Conservation (phyloP, 441 rosid species). For the Jatropha multifida region DNA sequence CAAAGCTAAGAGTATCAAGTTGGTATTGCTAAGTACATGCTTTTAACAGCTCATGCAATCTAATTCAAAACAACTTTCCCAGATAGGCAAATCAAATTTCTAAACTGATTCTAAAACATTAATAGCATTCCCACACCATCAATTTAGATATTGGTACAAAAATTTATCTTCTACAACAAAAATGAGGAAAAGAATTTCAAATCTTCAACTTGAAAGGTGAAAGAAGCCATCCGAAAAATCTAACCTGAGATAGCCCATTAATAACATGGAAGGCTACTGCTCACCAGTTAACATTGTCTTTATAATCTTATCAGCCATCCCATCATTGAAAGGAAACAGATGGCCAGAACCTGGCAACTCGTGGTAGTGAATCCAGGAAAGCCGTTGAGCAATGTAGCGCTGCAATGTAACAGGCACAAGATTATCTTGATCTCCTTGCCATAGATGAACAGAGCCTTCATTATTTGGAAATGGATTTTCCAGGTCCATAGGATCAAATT, state of each 20-base stretch:
- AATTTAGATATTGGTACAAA: not conserved
- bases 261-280: slow-evolving; percentile 11
- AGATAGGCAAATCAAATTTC: not conserved
- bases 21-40: not conserved
- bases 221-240: not conserved
- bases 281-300: slow-evolving; percentile 39
- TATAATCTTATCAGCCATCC: slow-evolving; percentile 47
- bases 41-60: not conserved
- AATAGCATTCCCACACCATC: not conserved
- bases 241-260: not conserved
- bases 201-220: not conserved
- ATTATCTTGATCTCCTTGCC: slow-evolving; percentile 78
- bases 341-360: slow-evolving; percentile 75
- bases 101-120: not conserved
- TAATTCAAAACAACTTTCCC: not conserved
- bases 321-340: slow-evolving; percentile 38
- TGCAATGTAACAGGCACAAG: slow-evolving; percentile 59
- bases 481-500: slow-evolving; percentile 67
- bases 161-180: slow-evolving; percentile 5
- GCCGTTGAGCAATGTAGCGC: slow-evolving; percentile 55
- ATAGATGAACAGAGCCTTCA: slow-evolving; percentile 63
- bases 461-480: slow-evolving; percentile 56
- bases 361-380: slow-evolving; percentile 76
- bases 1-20: not conserved
- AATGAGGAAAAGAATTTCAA: not conserved